Evolutionary conservation across 352 stramenopile genomes (phyloP).

Genomic region (Phytopythium ostracodes): DNA sequence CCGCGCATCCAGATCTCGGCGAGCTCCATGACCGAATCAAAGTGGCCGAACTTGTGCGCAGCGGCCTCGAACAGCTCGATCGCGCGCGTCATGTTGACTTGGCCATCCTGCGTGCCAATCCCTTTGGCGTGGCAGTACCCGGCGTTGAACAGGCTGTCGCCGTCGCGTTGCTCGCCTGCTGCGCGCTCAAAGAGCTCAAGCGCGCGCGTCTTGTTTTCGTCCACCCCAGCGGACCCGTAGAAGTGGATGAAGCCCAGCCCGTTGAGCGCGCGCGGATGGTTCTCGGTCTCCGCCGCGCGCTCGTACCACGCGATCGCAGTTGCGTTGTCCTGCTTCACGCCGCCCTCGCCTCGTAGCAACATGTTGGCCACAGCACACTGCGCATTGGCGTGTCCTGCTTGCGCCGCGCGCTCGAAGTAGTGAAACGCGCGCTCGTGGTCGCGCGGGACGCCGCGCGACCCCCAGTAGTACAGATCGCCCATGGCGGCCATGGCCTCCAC

Average conservation of each 20-base stretch:
- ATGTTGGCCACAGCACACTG: slow-evolving; percentile 80
- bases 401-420: slow-evolving; percentile 76
- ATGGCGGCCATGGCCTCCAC: slow-evolving; percentile 75
- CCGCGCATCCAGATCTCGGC: slow-evolving; percentile 52
- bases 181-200: slow-evolving; percentile 81
- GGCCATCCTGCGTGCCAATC: slow-evolving; percentile 31
- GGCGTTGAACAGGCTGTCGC: slow-evolving; percentile 90
- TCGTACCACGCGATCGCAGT: slow-evolving; percentile 79
- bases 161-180: slow-evolving; percentile 70
- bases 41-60: slow-evolving; percentile 76
- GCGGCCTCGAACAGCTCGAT: slow-evolving; percentile 61
- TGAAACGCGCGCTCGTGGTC: slow-evolving; percentile 65
- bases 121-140: slow-evolving; percentile 75
- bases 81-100: slow-evolving; percentile 45
- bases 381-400: slow-evolving; percentile 41
- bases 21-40: slow-evolving; percentile 77
- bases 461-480: slow-evolving; percentile 90
- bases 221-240: slow-evolving; percentile 57
- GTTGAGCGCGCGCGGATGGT: slow-evolving; percentile 83
- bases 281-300: slow-evolving; percentile 43
- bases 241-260: slow-evolving; percentile 90
- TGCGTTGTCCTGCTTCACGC: slow-evolving; percentile 49
- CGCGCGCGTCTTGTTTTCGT: slow-evolving; percentile 73
- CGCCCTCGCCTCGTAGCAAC: slow-evolving; percentile 86
- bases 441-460: slow-evolving; percentile 58